phyloP scores from a whole-genome alignment of 2,329 filamentous ascomycete genomes.

The Monascus ruber region DNA sequence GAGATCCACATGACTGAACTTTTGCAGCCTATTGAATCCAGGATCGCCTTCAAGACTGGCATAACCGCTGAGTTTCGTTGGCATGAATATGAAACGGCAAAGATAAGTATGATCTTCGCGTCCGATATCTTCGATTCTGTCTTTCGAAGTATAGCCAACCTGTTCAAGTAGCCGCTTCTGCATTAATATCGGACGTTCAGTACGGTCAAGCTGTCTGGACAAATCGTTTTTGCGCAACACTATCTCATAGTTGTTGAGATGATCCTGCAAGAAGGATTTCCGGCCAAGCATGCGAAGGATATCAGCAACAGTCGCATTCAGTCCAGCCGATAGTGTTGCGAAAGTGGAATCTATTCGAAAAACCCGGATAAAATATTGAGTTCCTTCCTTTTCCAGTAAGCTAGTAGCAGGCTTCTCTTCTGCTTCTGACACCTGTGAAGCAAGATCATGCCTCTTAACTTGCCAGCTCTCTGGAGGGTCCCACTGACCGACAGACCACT shows the following conservation, averaged over 20 bases:
- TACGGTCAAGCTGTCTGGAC: constrained; percentile 64
- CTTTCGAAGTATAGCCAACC: constrained; percentile 76
- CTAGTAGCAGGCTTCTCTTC: constrained; percentile 60
- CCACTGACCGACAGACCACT: constrained; percentile 38
- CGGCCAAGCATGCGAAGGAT: constrained; percentile 84
- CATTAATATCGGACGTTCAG: constrained; percentile 76
- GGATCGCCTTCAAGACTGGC: constrained; percentile 63
- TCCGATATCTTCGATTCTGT: constrained; percentile 84
- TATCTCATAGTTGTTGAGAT: constrained; percentile 88
- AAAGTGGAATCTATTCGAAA: constrained; percentile 93
- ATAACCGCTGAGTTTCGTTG: constrained; percentile 73
- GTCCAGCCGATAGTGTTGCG: constrained; percentile 71
- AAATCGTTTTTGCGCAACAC: constrained; percentile 88
- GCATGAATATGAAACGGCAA: constrained; percentile 89
- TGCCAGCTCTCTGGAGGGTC: constrained; percentile 72
- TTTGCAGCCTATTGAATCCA: constrained; percentile 69
- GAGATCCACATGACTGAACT: constrained; percentile 89
- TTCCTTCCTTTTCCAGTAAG: constrained; percentile 60
- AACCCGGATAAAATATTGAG: constrained; percentile 83
- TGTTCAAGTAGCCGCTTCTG: constrained; percentile 87
- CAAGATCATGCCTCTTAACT: constrained; percentile 53
- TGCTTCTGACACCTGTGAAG: constrained; percentile 27
- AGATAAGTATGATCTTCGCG: constrained; percentile 96
- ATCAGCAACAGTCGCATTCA: constrained; percentile 77
- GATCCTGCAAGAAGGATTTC: constrained; percentile 86